Evolutionary conservation across 176 grass and related monocot species (phyloP).

Genomic region (Oryza coarctata): DNA sequence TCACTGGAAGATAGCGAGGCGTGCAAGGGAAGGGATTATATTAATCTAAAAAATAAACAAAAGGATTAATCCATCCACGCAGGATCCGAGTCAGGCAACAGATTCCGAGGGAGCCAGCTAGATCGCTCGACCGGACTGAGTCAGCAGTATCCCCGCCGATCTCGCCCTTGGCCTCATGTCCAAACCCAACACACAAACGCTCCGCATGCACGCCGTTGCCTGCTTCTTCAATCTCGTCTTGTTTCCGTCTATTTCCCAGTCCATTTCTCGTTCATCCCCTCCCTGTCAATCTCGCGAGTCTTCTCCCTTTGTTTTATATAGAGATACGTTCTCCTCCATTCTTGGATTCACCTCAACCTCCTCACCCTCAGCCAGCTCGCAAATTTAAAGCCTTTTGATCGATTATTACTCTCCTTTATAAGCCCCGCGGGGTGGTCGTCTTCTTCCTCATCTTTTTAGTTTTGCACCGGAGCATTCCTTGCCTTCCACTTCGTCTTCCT

Average conservation of each 20-base stretch:
- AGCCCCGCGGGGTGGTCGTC: background rate
- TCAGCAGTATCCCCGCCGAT: conserved; percentile 12
- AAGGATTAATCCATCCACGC: background rate
- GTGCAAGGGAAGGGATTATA: background rate
- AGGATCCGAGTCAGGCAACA: conserved; percentile 19
- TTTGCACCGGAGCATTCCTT: background rate
- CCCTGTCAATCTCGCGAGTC: background rate
- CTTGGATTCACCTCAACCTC: conserved; percentile 29
- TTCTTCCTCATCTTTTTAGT: background rate
- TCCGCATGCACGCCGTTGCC: no score
- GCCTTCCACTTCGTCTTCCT: background rate
- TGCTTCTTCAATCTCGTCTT: no score
- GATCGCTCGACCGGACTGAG: background rate
- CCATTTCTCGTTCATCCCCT: background rate
- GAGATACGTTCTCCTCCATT: conserved; percentile 23
- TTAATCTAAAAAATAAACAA: background rate
- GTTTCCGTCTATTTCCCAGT: background rate
- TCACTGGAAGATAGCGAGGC: background rate
- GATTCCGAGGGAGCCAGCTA: background rate
- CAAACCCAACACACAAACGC: fast-evolving
- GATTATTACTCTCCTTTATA: background rate
- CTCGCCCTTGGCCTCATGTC: background rate
- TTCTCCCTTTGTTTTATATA: background rate
- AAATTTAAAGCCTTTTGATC: conserved; percentile 3
- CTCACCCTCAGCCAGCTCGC: background rate